Evolutionary conservation across 2,329 filamentous ascomycete species (phyloP).

Genomic region (Microdochium trichocladiopsis): DNA sequence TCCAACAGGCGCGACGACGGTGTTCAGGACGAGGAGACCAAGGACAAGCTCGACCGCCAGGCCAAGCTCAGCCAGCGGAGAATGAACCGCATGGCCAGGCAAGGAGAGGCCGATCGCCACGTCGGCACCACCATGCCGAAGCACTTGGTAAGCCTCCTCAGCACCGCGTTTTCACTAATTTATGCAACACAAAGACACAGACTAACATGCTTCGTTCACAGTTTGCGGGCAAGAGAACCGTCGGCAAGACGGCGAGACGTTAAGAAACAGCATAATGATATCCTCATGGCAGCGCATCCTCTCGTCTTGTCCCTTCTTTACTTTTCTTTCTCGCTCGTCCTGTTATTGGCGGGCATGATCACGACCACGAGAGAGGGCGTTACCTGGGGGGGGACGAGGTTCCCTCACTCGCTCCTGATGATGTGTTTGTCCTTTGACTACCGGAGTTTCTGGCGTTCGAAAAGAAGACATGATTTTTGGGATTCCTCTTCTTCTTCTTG

Average conservation of each 20-base stretch:
- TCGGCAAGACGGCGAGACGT: slow-evolving; percentile 77
- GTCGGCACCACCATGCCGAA: slow-evolving; percentile 74
- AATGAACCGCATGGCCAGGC: slow-evolving; percentile 96
- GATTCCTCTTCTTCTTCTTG: no score
- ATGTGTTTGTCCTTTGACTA: no score
- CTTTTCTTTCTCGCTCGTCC: background rate
- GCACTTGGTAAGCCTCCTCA: slow-evolving; percentile 66
- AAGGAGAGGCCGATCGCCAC: slow-evolving; percentile 95
- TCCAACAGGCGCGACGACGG: slow-evolving; percentile 69
- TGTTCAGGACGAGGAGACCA: slow-evolving; percentile 58
- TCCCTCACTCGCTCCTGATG: no score
- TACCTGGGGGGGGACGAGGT: no score
- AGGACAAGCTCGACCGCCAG: slow-evolving; percentile 77
- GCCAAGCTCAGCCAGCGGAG: slow-evolving; percentile 91
- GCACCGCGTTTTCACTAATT: slow-evolving; percentile 1
- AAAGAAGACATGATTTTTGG: no score
- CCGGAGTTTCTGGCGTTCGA: no score
- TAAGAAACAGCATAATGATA: slow-evolving; percentile 26
- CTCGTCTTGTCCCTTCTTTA: background rate
- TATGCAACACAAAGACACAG: slow-evolving; percentile 3
- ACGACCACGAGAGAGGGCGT: background rate
- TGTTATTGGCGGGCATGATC: background rate
- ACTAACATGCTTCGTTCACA: slow-evolving; percentile 31
- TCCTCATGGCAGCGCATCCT: background rate
- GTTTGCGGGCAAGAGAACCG: slow-evolving; percentile 86